Conservation (phyloP, 2,329 filamentous ascomycete genomes). For the Fusarium sororula region DNA sequence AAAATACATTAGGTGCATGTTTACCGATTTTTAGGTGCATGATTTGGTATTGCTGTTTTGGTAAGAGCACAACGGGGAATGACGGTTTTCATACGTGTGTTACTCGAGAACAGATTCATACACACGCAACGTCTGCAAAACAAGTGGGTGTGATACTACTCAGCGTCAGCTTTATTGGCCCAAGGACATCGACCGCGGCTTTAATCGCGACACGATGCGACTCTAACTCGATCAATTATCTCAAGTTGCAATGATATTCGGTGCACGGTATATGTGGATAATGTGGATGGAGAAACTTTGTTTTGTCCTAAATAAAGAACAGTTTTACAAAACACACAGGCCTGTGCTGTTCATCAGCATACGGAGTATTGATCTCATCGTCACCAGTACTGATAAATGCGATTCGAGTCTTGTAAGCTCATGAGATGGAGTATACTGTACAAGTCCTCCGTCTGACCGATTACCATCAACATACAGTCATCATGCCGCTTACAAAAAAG, state of each 20-base stretch:
- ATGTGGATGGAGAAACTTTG: conserved; percentile 18
- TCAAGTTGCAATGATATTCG: background rate
- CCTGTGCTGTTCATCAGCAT: background rate
- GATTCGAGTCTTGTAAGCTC: background rate
- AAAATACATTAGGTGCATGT: too few species aligned
- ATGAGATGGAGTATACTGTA: background rate
- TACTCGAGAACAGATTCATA: conserved; percentile 5
- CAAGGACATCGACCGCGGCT: conserved; percentile 4
- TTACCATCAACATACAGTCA: background rate
- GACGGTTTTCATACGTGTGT: conserved; percentile 33
- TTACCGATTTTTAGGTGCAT: too few species aligned
- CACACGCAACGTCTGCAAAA: conserved; percentile 22
- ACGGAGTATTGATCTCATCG: background rate
- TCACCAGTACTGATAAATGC: background rate
- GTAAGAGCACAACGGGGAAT: conserved; percentile 20
- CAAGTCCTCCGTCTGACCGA: background rate
- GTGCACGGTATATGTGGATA: conserved; percentile 10
- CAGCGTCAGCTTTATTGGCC: conserved; percentile 5
- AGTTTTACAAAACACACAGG: background rate
- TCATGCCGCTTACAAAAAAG: background rate
- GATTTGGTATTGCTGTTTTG: too few species aligned
- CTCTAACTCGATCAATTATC: conserved; percentile 11
- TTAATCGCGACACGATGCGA: conserved; percentile 19
- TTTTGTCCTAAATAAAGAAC: conserved; percentile 17
- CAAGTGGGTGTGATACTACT: conserved; percentile 3